A percentile compares a stretch with the other conserved stretches of the same genome.
phyloP scores from a whole-genome alignment of 371 early-diverging fungal genomes.

The Mortierella sp. region DNA sequence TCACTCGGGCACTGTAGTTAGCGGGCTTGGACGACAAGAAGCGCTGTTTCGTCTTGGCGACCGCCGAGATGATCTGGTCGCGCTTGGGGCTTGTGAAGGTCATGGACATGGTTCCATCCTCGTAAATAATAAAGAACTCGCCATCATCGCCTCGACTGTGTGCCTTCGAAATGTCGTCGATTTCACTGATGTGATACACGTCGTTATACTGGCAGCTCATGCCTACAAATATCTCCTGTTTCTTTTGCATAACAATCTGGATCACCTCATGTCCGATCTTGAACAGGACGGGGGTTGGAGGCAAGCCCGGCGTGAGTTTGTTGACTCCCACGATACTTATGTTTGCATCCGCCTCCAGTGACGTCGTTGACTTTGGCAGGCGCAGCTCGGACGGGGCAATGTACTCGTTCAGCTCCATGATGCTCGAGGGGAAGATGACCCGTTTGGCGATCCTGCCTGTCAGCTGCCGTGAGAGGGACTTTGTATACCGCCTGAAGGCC shows the following conservation, averaged over 20 bases:
- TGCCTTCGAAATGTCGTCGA: constrained; percentile 78
- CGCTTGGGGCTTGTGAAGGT: constrained; percentile 81
- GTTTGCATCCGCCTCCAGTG: constrained; percentile 75
- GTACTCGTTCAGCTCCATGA: constrained; percentile 79
- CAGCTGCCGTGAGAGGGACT: constrained; percentile 67
- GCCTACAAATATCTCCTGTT: constrained; percentile 77
- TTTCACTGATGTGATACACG: constrained; percentile 86
- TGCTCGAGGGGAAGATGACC: constrained; percentile 70
- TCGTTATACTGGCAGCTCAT: constrained; percentile 85
- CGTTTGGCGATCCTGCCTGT: constrained; percentile 72
- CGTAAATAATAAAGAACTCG: constrained; percentile 84
- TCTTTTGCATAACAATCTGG: constrained; percentile 78
- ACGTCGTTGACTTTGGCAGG: constrained; percentile 82
- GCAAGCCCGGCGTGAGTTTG: constrained; percentile 69
- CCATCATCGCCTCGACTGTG: constrained; percentile 70
- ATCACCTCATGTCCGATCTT: constrained; percentile 85
- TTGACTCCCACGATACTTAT: constrained; percentile 74
- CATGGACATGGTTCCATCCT: constrained; percentile 75
- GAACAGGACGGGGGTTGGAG: constrained; percentile 82
- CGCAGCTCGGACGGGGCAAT: constrained; percentile 77
- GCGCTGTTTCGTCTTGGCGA: constrained; percentile 79
- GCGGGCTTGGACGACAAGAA: constrained; percentile 76
- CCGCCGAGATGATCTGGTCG: constrained; percentile 79
- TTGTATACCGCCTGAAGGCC: constrained; percentile 77
- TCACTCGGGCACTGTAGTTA: constrained; percentile 73